Evolutionary conservation across 2,329 filamentous ascomycete species (phyloP).

Genomic region (Ophioceras dolichostomum): DNA sequence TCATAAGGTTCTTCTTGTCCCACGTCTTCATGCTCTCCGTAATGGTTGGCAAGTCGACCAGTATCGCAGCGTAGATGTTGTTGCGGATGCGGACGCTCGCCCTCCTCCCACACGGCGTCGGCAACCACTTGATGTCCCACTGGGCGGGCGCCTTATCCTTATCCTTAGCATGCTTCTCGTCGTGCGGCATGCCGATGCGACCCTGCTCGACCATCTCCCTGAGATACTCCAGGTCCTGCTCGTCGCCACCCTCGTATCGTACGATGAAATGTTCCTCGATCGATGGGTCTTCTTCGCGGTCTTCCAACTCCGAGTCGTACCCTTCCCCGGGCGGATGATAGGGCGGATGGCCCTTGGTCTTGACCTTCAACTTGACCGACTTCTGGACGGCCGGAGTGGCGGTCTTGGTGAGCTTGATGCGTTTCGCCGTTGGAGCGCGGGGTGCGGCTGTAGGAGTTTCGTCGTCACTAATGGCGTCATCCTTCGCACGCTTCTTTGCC

Average conservation of each 20-base stretch:
- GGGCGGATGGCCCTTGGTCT: constrained; percentile 47
- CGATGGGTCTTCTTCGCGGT: constrained; percentile 74
- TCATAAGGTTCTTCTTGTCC: constrained; percentile 80
- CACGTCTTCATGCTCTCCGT: constrained; percentile 89
- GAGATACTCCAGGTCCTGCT: constrained; percentile 71
- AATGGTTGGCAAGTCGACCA: constrained; percentile 78
- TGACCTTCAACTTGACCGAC: constrained; percentile 1
- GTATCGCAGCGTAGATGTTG: constrained; percentile 60
- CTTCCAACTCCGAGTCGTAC: constrained; percentile 92
- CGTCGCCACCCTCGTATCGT: constrained; percentile 65
- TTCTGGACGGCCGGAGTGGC: constrained; percentile 10
- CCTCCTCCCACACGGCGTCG: constrained; percentile 56
- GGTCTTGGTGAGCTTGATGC: constrained; percentile 29
- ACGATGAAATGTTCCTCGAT: constrained; percentile 86
- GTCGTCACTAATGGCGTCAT: constrained; percentile 38
- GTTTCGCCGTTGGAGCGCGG: constrained; percentile 14
- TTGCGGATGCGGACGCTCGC: constrained; percentile 59
- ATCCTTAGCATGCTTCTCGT: constrained; percentile 23
- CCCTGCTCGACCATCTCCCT: constrained; percentile 63
- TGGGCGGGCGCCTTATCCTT: constrained; percentile 56
- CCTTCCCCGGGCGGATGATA: constrained; percentile 68
- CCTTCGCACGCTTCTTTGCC: constrained; percentile 48
- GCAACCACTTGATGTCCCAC: constrained; percentile 66
- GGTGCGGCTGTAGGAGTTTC: constrained; percentile 9
- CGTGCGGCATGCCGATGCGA: constrained; percentile 54